Conservation (phyloP, 1,284 basidiomycete species). For the Cryptococcus sp. region DNA sequence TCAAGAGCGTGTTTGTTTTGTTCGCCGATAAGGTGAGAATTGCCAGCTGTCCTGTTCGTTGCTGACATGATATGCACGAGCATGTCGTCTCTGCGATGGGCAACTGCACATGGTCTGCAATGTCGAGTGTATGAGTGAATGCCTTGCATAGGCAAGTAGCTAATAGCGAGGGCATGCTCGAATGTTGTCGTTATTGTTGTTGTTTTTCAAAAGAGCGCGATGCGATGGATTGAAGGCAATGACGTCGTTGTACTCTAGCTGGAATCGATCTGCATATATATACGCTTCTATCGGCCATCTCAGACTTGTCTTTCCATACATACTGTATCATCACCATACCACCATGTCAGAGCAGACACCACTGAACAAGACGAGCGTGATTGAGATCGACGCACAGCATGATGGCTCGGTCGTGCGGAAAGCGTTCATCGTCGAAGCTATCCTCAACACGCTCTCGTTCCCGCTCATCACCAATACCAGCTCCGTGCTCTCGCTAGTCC, state of each 20-base stretch:
- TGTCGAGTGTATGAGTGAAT: constrained; percentile 1
- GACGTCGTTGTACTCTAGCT: too few relatives aligned
- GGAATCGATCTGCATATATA: too few relatives aligned
- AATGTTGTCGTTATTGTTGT: too few relatives aligned
- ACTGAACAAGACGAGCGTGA: not conserved
- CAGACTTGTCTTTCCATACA: too few relatives aligned
- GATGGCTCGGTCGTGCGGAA: constrained; percentile 21
- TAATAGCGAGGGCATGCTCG: not conserved
- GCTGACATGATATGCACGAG: constrained; percentile 5
- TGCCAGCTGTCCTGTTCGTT: constrained; percentile 6
- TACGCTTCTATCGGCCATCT: too few relatives aligned
- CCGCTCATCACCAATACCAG: constrained; percentile 29
- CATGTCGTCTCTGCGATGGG: constrained; percentile 7
- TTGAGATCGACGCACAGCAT: constrained; percentile 13
- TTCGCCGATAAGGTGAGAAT: constrained; percentile 7
- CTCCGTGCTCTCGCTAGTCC: constrained; percentile 20
- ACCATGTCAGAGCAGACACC: constrained; percentile 5
- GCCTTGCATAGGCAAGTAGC: constrained; percentile 7
- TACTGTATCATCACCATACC: too few relatives aligned
- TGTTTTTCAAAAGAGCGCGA: too few relatives aligned
- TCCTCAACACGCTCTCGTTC: constrained; percentile 26
- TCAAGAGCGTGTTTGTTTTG: not conserved
- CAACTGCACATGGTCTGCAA: not conserved
- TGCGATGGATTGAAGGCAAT: too few relatives aligned
- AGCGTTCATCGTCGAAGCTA: constrained; percentile 29